phyloP scores from a whole-genome alignment of 2,329 filamentous ascomycete genomes.

The Bipolaris cookei region DNA sequence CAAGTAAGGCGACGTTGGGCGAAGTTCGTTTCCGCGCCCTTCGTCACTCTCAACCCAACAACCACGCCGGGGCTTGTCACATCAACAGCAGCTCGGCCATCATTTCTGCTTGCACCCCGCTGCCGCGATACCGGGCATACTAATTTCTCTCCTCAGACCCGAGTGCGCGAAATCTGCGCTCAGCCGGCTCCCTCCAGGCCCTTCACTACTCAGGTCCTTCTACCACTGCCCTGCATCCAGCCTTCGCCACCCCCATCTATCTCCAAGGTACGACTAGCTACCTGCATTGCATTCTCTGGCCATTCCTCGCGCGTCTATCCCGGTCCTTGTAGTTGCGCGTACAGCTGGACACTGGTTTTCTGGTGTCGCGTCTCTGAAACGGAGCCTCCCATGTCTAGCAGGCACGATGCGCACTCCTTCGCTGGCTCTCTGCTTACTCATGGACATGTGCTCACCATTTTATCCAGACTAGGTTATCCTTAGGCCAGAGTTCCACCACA shows the following conservation, averaged over 20 bases:
- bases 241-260: constrained; percentile 20
- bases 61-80: constrained; percentile 24
- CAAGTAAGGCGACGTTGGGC: constrained; percentile 22
- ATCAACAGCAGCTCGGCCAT: constrained; percentile 26
- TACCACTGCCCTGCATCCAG: constrained; percentile 26
- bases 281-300: constrained; percentile 33
- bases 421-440: constrained; percentile 31
- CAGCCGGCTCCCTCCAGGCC: constrained; percentile 23
- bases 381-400: constrained; percentile 26
- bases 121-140: constrained; percentile 23
- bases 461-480: constrained; percentile 42
- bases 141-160: constrained; percentile 10
- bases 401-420: constrained; percentile 31
- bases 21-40: constrained; percentile 20
- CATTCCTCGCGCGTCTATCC: constrained; percentile 25
- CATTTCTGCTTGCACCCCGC: constrained; percentile 28
- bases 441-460: constrained; percentile 44
- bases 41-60: constrained; percentile 28
- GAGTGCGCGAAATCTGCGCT: constrained; percentile 19
- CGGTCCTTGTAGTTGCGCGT: constrained; percentile 36
- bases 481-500: constrained; percentile 23
- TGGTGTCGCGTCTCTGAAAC: constrained; percentile 22
- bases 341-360: constrained; percentile 33
- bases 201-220: constrained; percentile 29
- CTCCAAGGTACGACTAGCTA: constrained; percentile 39